Percentiles rank a stretch among this genome's conserved stretches.
phyloP scores from a whole-genome alignment of 179 eudicot species.

The Beta corolliflora region DNA sequence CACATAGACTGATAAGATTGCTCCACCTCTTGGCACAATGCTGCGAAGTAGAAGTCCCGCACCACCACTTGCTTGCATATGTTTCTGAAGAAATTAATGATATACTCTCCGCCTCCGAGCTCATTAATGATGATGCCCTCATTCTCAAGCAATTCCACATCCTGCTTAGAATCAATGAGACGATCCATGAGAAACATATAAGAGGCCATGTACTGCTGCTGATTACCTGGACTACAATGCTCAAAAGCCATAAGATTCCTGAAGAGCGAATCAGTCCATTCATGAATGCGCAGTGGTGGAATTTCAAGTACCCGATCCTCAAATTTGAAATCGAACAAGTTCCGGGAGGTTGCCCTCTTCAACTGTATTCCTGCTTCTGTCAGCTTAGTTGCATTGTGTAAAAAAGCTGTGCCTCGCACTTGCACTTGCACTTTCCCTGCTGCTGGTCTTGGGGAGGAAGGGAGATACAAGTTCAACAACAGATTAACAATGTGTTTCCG shows the following conservation, averaged over 20 bases:
- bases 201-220: constrained; percentile 14
- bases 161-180: constrained; percentile 12
- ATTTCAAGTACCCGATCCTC: constrained; percentile 11
- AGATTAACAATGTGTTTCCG: constrained; percentile 17
- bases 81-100: constrained; percentile 14
- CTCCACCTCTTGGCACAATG: constrained; percentile 15
- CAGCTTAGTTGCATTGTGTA: constrained; percentile 10
- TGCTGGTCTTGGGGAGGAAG: constrained; percentile 2
- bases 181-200: constrained; percentile 25
- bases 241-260: constrained; percentile 24
- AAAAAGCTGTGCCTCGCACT: not conserved
- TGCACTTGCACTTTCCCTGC: not conserved
- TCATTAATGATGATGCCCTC: constrained; percentile 17
- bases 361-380: constrained; percentile 10
- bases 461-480: constrained; percentile 19
- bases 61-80: constrained; percentile 23
- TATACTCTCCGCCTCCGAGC: constrained; percentile 20
- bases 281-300: constrained; percentile 11
- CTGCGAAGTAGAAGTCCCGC: constrained; percentile 9
- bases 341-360: not conserved
- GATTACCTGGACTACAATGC: constrained; percentile 3
- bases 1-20: constrained; percentile 3
- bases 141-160: constrained; percentile 6
- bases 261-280: constrained; percentile 18
- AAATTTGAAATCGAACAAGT: constrained; percentile 11